Evolutionary conservation across 2,329 filamentous ascomycete species (phyloP).

Genomic region (Acephala macrosclerotiorum): DNA sequence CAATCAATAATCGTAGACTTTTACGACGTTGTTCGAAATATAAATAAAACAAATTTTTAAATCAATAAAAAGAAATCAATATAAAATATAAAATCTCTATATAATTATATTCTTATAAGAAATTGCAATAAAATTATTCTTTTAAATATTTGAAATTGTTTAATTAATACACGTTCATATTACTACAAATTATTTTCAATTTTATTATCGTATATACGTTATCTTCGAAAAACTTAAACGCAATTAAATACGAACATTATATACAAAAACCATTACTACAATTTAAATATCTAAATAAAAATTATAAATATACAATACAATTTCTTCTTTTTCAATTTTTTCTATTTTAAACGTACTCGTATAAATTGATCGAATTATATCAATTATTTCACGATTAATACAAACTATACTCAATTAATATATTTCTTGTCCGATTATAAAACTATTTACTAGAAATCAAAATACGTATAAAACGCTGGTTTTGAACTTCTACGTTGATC

Average conservation of each 20-base stretch:
- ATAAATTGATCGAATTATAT: slow-evolving; percentile 17
- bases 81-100: slow-evolving; percentile 23
- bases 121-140: slow-evolving; percentile 26
- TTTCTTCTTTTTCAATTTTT: slow-evolving; percentile 6
- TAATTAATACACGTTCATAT: slow-evolving; percentile 27
- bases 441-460: slow-evolving; percentile 27
- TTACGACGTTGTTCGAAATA: slow-evolving; percentile 22
- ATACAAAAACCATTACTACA: slow-evolving; percentile 11
- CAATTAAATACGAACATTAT: slow-evolving; percentile 10
- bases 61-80: slow-evolving; percentile 30
- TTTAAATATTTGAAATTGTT: slow-evolving; percentile 27
- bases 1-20: slow-evolving; percentile 27
- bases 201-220: slow-evolving; percentile 14
- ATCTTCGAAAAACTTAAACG: slow-evolving; percentile 16
- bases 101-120: slow-evolving; percentile 19
- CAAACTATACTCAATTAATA: slow-evolving; percentile 24
- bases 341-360: slow-evolving; percentile 13
- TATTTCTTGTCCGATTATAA: slow-evolving; percentile 19
- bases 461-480: slow-evolving; percentile 24
- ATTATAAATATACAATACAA: slow-evolving; percentile 14
- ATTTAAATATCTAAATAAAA: slow-evolving; percentile 16
- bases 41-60: slow-evolving; percentile 27
- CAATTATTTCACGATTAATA: slow-evolving; percentile 21
- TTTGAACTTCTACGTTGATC: slow-evolving; percentile 25
- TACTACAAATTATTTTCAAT: slow-evolving; percentile 21